A percentile compares a stretch with the other conserved stretches of the same genome.
phyloP scores from a whole-genome alignment of 768 basidiomycete species.

The Boletellus emodensis region DNA sequence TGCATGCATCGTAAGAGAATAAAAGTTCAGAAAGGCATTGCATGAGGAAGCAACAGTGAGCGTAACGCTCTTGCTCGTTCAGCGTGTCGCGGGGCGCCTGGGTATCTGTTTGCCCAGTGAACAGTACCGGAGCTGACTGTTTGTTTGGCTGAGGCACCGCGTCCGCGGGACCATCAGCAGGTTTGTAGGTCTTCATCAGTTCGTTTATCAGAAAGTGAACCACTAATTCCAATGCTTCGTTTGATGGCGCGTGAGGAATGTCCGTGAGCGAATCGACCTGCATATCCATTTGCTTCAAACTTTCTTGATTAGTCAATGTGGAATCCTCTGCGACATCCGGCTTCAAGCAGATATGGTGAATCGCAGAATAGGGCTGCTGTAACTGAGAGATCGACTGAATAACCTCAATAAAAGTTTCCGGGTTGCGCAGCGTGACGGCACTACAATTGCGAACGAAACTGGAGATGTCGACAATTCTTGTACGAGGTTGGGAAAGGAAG shows the following conservation, averaged over 20 bases:
- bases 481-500: constrained; percentile 72
- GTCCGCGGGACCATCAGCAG: constrained; percentile 33
- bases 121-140: constrained; percentile 1
- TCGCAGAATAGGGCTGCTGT: constrained; percentile 54
- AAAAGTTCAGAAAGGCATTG: constrained; percentile 88
- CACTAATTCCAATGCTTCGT: constrained; percentile 53
- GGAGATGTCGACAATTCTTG: constrained; percentile 61
- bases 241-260: constrained; percentile 22
- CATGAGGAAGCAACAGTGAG: constrained; percentile 81
- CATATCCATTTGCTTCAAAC: constrained; percentile 45
- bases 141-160: constrained; percentile 11
- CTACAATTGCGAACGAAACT: constrained; percentile 74
- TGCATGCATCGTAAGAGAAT: constrained; percentile 91
- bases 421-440: constrained; percentile 78
- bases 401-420: constrained; percentile 68
- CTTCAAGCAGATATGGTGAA: constrained; percentile 59
- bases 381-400: constrained; percentile 71
- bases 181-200: constrained; percentile 58
- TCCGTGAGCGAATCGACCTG: constrained; percentile 45
- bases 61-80: constrained; percentile 31
- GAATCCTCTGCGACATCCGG: constrained; percentile 27
- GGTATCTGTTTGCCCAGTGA: constrained; percentile 16
- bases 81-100: constrained; percentile 11
- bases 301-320: constrained; percentile 8
- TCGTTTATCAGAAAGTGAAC: constrained; percentile 73